Conservation (phyloP, 768 basidiomycete species). For the Rhizopogon sp. region DNA sequence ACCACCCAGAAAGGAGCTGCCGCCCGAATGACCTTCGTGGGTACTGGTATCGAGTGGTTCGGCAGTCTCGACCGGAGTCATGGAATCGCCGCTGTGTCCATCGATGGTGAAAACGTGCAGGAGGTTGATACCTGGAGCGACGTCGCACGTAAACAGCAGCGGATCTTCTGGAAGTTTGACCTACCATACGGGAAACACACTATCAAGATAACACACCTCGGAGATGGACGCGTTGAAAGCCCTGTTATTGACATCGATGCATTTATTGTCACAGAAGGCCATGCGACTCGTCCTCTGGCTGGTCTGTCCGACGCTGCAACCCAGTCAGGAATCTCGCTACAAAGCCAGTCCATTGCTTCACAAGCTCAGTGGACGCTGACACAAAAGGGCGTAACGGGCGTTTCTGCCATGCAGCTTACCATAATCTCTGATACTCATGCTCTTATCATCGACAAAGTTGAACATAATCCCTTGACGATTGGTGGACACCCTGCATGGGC, state of each 20-base stretch:
- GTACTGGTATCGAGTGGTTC: constrained; percentile 77
- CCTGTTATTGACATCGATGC: constrained; percentile 56
- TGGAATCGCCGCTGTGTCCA: constrained; percentile 49
- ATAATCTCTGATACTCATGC: constrained; percentile 67
- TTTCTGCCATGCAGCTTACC: constrained; percentile 73
- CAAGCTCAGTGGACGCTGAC: constrained; percentile 46
- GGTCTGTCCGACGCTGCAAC: neutral
- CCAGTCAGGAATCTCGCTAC: neutral
- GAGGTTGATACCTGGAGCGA: constrained; percentile 42
- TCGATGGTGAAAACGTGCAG: constrained; percentile 48
- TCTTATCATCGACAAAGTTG: constrained; percentile 78
- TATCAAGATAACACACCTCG: constrained; percentile 58
- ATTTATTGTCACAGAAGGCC: constrained; percentile 55
- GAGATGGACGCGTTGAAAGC: constrained; percentile 31
- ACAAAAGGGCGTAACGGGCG: constrained; percentile 68
- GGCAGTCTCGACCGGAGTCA: constrained; percentile 52
- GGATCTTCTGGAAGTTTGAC: constrained; percentile 57
- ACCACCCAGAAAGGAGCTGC: constrained; percentile 46
- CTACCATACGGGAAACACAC: constrained; percentile 51
- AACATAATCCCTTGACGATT: constrained; percentile 75
- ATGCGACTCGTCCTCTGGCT: neutral
- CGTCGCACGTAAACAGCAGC: constrained; percentile 46
- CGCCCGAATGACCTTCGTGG: constrained; percentile 57
- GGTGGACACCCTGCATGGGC: constrained; percentile 80
- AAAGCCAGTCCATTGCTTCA: neutral